Evolutionary conservation across 495 filamentous ascomycete species (phyloP), one percentile per base, ranked within the genome.

Genomic region (Filosporella fistucella): DNA sequence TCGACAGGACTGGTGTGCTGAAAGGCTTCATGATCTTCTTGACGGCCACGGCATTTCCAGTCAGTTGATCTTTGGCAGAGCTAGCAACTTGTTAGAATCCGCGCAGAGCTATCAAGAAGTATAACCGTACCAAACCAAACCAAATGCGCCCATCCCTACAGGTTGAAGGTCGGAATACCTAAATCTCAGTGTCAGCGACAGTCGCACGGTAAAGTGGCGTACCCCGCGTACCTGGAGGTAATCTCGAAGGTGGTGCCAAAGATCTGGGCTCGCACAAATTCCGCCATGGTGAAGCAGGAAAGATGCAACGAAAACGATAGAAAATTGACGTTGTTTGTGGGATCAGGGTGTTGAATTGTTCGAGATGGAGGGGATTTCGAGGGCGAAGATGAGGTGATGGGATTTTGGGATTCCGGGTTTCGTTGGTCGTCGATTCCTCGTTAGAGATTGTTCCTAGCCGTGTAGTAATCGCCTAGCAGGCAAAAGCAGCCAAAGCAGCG

Each of bases 1-100:
- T 98, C 17, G 93, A 93, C 32, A 98, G 71, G 35, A 98, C 93
- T 5, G 93, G 93, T 10, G 93, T 98, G 75, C 89, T 95, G 71
- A 98, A 98, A 6, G 93, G 93, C 75, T 98, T 98, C 94, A 98
- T 97, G 62, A 98, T 98, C 76, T 98, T 98, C 80, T 98, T 98
- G 58, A 98, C 89, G 24, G 93, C 93, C 48, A 98, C 93, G 62
- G 88, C 88, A 63, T 95, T 89, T 58, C 75, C 83, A 42, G 94
- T 97, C 64, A 98, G 89, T 75, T 96, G 89, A 65, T 98, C 93
- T 70, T 86, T 91, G 48, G 93, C 93, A 36, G 93, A 96, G 69
- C 93, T 98, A 63, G 55, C 39, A 16, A 24, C 21, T 26, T 29
- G 45, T 47, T 42, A 54, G 37, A 17, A 47, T 38, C 18, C 11